Base-by-base conservation (phyloP, 306 rosid genomes). In the Vicia faba region DNA sequence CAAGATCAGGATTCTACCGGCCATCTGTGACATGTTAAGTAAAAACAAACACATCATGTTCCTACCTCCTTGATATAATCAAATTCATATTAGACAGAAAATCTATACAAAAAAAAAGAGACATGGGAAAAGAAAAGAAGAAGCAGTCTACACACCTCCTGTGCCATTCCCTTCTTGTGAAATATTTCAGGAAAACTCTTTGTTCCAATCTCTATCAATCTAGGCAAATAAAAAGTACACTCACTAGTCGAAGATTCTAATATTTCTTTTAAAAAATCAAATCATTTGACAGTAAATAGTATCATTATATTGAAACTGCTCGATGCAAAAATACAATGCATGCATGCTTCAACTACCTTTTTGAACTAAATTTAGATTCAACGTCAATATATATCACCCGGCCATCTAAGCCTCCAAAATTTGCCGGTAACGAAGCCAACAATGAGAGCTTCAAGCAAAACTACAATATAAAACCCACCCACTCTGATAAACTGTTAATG, bases 371-470 rank as follows among this genome's bases (percentile, higher is more conserved):
- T 69, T 92, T 92, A 66, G 89, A 89, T 70, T 89, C 98, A 41
- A 88, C 91, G 29, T 92, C 96, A 29, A 92, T 77, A 76, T 89
- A 89, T 75, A 92, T 84, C 31, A 87, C 96, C 16, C 55, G 89
- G n/a, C 96, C 95, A 66, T 80, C 88, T 75, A 86, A 78, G 64
- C 98, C 96, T 74, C 98, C 96, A 78, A 41, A 86, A 69, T 73
- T 69, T 5, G 43, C 50, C 0, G 96, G 98, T 75, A 89, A 44
- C 4, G 93, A 82, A 43, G 92, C 93, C 63, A 92, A 75, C 38
- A 92, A 66, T 1, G 98, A 84, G 76, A 92, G 96, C 92, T 92
- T 92, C 86, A 92, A 76, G 77, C 96, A 92, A 71, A 92, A 84
- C 96, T 92, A 87, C 79, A 64, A 64, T 45, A 63, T 19, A 74